phyloP scores from a whole-genome alignment of 768 basidiomycete genomes.

The Rhizopogon sp. region DNA sequence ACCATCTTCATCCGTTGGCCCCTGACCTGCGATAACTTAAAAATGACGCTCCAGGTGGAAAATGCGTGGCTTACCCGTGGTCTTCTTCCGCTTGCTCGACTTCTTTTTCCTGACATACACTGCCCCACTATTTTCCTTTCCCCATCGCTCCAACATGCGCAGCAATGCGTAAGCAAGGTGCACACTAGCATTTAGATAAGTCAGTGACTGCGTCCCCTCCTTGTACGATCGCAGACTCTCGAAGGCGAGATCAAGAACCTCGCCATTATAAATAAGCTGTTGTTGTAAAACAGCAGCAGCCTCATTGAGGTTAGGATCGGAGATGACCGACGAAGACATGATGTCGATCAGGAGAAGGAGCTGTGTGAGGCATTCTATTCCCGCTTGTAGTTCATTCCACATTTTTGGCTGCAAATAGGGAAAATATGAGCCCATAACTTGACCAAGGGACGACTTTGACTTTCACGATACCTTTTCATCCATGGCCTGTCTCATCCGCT shows the following conservation, averaged over 20 bases:
- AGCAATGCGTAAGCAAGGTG: conserved; percentile 82
- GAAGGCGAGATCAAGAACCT: conserved; percentile 84
- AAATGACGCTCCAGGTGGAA: conserved; percentile 3
- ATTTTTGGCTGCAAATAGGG: conserved; percentile 64
- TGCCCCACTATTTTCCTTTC: conserved; percentile 57
- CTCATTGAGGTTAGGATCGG: conserved; percentile 48
- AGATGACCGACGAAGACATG: conserved; percentile 55
- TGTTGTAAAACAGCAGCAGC: conserved; percentile 80
- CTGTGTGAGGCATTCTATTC: conserved; percentile 91
- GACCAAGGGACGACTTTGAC: conserved; percentile 2
- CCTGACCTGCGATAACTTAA: conserved; percentile 26
- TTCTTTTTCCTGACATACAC: conserved; percentile 75
- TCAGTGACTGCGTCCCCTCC: conserved; percentile 69
- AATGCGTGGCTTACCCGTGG: conserved; percentile 35
- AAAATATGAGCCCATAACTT: conserved; percentile 7
- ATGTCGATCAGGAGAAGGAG: conserved; percentile 83
- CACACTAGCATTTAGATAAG: conserved; percentile 85
- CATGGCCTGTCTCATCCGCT: conserved; percentile 81
- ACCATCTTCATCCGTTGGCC: conserved; percentile 49
- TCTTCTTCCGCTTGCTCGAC: conserved; percentile 48
- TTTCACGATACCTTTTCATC: conserved; percentile 75
- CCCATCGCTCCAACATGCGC: conserved; percentile 85
- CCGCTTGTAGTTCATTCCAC: conserved; percentile 93
- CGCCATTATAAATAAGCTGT: conserved; percentile 93
- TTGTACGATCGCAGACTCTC: conserved; percentile 76